Conservation (phyloP, 208 protist genomes). For the Balamuthia mandrillaris region DNA sequence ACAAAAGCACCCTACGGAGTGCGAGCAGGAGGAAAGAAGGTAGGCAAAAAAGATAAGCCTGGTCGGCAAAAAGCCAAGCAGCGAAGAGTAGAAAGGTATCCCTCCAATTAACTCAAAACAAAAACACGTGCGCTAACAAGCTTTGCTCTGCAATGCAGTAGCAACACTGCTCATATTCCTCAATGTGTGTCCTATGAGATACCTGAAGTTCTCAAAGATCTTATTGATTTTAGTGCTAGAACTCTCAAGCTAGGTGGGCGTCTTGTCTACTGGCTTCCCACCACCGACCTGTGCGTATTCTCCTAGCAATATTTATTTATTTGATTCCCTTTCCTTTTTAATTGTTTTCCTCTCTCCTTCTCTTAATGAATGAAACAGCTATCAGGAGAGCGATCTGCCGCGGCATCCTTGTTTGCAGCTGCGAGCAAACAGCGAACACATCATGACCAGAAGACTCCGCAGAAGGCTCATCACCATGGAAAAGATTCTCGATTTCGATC, state of each 20-base stretch:
- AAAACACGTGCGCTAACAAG: not conserved
- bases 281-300: conserved; percentile 67
- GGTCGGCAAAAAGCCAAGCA: conserved; percentile 15
- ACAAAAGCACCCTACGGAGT: conserved; percentile 61
- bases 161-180: conserved; percentile 31
- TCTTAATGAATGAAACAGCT: conserved; percentile 49
- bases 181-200: conserved; percentile 57
- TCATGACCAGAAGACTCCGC: conserved; percentile 64
- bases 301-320: not conserved
- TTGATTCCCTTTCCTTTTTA: not conserved
- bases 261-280: conserved; percentile 90
- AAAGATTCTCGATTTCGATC: conserved; percentile 52
- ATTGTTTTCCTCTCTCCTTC: not conserved
- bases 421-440: conserved; percentile 75
- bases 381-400: conserved; percentile 83
- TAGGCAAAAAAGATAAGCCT: conserved; percentile 47
- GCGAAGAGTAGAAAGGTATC: conserved; percentile 16
- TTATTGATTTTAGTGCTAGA: conserved; percentile 85
- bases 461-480: conserved; percentile 72
- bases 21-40: conserved; percentile 53
- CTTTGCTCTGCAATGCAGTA: not conserved
- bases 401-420: conserved; percentile 84
- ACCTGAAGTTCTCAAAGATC: conserved; percentile 79
- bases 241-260: conserved; percentile 80
- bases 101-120: not conserved